phyloP scores from a whole-genome alignment of 495 filamentous ascomycete species.

The Penicillium waksmanii region DNA sequence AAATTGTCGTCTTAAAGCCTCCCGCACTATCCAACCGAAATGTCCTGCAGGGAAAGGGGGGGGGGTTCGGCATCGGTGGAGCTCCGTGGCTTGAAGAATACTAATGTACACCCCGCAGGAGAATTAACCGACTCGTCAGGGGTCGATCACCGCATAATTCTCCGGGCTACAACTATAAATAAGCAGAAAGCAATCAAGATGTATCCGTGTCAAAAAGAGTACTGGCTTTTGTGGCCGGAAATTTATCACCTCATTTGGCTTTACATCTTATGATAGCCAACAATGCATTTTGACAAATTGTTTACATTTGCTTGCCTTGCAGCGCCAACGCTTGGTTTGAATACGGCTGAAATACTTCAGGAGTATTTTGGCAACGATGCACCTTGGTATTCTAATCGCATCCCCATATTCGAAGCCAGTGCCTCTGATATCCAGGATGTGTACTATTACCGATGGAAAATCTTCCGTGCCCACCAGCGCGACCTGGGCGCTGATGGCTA shows the following conservation, averaged over 20 bases:
- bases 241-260: background rate
- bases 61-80: background rate
- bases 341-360: background rate
- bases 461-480: constrained; percentile 38
- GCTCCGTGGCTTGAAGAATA: background rate
- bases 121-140: constrained; percentile 11
- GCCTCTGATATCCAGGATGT: constrained; percentile 29
- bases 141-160: background rate
- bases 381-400: constrained; percentile 24
- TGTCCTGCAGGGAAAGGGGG: background rate
- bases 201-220: too few relatives aligned
- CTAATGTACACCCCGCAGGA: constrained; percentile 1
- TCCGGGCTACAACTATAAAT: constrained; percentile 3
- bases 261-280: background rate
- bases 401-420: constrained; percentile 25
- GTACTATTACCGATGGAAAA: constrained; percentile 39
- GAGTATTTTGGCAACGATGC: constrained; percentile 28
- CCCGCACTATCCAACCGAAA: background rate
- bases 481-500: constrained; percentile 33
- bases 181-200: background rate
- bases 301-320: background rate
- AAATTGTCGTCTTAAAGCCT: background rate
- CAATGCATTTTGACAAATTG: background rate
- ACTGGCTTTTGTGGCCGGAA: too few relatives aligned
- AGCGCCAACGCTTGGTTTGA: background rate